Percentiles rank a stretch among this genome's conserved stretches.
These are phyloP conservation scores for Blastobotrys parvus DNA, from an alignment of 805 yeast species.

Conservation along the genomic window DNA sequence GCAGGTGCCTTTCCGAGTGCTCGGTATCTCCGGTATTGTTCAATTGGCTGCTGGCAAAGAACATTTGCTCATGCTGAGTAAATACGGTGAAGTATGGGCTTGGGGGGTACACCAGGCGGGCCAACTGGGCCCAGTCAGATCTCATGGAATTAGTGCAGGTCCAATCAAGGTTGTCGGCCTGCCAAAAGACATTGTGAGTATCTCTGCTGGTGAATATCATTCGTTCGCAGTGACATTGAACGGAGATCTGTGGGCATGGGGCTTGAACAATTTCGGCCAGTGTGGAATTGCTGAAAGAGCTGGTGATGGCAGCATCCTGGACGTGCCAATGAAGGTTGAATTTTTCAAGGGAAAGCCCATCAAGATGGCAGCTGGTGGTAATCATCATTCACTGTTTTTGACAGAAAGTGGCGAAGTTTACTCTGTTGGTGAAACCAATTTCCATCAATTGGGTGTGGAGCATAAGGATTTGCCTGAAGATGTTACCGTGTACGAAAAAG, in stretches of 20 bases:
- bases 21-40: conserved; percentile 55
- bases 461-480: conserved; percentile 57
- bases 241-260: conserved; percentile 81
- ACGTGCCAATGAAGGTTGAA: conserved; percentile 68
- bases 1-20: conserved; percentile 54
- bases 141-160: conserved; percentile 37
- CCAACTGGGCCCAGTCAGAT: conserved; percentile 71
- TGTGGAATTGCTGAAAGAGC: conserved; percentile 75
- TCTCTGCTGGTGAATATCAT: conserved; percentile 93
- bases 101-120: conserved; percentile 97
- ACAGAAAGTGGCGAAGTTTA: conserved; percentile 64
- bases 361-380: conserved; percentile 76
- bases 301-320: conserved; percentile 60
- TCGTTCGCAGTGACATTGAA: conserved; percentile 80
- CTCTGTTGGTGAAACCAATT: conserved; percentile 86
- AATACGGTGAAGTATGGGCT: conserved; percentile 79
- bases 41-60: conserved; percentile 91
- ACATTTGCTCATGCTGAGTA: conserved; percentile 76
- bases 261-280: conserved; percentile 94
- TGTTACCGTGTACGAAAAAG: conserved; percentile 63
- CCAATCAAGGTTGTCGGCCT: conserved; percentile 76
- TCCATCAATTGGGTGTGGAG: conserved; percentile 84
- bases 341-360: conserved; percentile 52
- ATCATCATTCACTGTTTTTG: conserved; percentile 83
- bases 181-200: conserved; percentile 57